Base-by-base conservation (phyloP, 345 rosid species). In the Viola odorata region DNA sequence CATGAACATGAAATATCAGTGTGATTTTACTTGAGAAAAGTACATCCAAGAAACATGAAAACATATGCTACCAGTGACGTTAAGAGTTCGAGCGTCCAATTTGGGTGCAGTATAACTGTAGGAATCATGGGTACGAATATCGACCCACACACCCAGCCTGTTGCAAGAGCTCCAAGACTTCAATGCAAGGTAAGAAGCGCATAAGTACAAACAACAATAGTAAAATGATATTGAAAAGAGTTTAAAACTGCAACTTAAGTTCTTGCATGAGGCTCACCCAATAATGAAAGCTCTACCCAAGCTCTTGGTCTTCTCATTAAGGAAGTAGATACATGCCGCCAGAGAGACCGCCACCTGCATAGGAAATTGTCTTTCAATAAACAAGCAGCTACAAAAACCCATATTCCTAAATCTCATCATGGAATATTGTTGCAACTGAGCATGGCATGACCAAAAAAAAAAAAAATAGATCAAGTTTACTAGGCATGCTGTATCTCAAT, bases 1-100 rank as follows among this genome's bases (percentile, higher is more conserved):
- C 32, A 23, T 2, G n/a, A n/a, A n/a, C n/a, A n/a, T n/a, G n/a
- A n/a, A n/a, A 23, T 16, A 12, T 15, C 7, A 17, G 12, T n/a
- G 42, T 47, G 50, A 48, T 15, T 60, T 88, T 77, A 94, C 77
- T 90, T 90, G 68, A 90, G 86, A 64, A 90, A 87, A 67, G 96
- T 85, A 77, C 99, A 90, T 10, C 73, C 92, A 40, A 90, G 79
- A 75, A 90, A 94, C 84, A 94, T 73, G 85, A 84, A 85, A 54
- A 61, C 61, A 61, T 88, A 94, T 2, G 82, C 89, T 44, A 90
- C 96, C 60, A 94, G 69, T 37, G 99, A 86, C 39, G 99, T 94
- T 62, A 88, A 50, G 70, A 94, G 97, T 76, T 94, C 99, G 0
- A 94, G 97, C 7, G 92, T 85, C 99, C 99, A 94, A n/a, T 91